Evolutionary conservation across 2,329 filamentous ascomycete genomes (phyloP).

Genomic region (Paecilomyces variotii): DNA sequence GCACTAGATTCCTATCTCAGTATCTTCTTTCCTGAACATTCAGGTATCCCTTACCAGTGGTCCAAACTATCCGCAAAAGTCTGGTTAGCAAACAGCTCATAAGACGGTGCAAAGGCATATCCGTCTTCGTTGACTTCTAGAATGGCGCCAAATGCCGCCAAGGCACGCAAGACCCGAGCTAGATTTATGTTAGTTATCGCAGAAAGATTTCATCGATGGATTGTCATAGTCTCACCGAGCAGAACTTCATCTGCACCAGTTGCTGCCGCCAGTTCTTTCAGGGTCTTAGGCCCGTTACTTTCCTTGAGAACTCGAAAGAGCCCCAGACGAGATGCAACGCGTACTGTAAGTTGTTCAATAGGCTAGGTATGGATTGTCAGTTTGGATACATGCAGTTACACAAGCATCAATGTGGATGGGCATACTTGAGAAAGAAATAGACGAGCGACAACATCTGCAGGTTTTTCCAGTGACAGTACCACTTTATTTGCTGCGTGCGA

Average conservation of each 20-base stretch:
- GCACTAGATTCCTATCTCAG: neutral
- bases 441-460: neutral
- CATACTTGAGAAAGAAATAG: slow-evolving; percentile 1
- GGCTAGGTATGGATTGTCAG: neutral
- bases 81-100: neutral
- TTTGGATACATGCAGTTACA: neutral
- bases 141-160: neutral
- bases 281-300: neutral
- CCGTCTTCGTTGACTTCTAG: neutral
- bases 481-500: neutral
- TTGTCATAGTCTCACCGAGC: neutral
- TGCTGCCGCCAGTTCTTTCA: neutral
- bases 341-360: neutral
- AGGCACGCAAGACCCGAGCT: neutral
- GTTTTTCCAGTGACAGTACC: neutral
- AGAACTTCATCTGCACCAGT: neutral
- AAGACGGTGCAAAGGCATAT: neutral
- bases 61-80: neutral
- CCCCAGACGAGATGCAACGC: neutral
- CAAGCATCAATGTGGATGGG: neutral
- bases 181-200: neutral
- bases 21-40: neutral
- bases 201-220: neutral
- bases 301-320: neutral
- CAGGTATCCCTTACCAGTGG: neutral